These are phyloP conservation scores for Diplogelasinospora grovesii DNA, from an alignment of 495 filamentous ascomycete species.

Conservation along the genomic window DNA sequence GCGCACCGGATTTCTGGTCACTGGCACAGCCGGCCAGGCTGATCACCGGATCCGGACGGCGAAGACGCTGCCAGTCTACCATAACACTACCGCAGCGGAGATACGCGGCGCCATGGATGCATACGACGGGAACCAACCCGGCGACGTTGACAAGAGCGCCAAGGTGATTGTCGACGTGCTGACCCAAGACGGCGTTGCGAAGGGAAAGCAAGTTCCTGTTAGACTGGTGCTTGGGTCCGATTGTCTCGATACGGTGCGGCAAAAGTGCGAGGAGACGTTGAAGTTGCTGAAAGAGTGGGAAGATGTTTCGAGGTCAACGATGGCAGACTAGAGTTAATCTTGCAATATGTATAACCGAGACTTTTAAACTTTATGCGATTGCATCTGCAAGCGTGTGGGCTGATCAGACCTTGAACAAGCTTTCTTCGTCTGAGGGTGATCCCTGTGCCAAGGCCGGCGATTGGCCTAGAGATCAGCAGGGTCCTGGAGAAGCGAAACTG, in stretches of 20 bases:
- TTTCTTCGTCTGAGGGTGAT: not conserved
- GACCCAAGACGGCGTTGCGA: constrained; percentile 30
- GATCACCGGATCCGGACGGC: constrained; percentile 24
- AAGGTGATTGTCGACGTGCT: constrained; percentile 40
- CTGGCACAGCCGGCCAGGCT: constrained; percentile 7
- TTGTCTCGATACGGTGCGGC: constrained; percentile 18
- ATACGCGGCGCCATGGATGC: constrained; percentile 14
- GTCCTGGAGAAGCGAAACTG: no score
- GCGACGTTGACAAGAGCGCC: constrained; percentile 40
- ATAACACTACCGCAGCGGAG: constrained; percentile 15
- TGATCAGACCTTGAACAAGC: not conserved
- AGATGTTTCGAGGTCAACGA: constrained; percentile 17
- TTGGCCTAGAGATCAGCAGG: no score
- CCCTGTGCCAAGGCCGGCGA: no score
- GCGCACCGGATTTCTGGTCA: constrained; percentile 27
- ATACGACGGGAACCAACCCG: constrained; percentile 31
- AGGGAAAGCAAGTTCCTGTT: constrained; percentile 26
- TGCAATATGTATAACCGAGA: no score
- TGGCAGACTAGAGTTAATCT: constrained; percentile 5
- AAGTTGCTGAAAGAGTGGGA: constrained; percentile 31
- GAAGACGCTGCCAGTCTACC: constrained; percentile 24
- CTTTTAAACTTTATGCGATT: no score
- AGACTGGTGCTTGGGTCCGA: constrained; percentile 30
- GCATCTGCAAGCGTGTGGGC: not conserved
- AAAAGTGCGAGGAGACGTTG: constrained; percentile 26